phyloP scores from a whole-genome alignment of 148 eudicot species.

The Chenopodium quinoa region DNA sequence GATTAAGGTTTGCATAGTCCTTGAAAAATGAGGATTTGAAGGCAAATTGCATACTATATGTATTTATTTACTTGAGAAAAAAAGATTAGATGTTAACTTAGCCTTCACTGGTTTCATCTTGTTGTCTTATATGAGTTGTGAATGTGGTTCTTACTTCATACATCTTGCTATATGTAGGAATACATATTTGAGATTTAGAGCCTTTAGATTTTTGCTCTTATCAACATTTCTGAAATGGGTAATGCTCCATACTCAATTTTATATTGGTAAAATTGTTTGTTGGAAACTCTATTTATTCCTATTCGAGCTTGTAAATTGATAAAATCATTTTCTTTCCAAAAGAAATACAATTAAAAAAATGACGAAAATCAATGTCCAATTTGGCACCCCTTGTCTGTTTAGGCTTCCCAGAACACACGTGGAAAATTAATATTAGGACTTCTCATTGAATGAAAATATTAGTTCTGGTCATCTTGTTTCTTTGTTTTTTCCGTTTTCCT shows the following conservation, averaged over 20 bases:
- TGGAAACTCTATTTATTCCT: neutral
- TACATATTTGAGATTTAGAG: neutral
- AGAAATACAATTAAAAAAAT: no score
- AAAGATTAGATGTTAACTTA: neutral
- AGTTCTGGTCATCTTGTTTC: neutral
- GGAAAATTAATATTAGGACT: neutral
- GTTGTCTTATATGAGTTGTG: neutral
- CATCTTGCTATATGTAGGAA: neutral
- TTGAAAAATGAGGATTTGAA: neutral
- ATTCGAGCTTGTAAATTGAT: neutral
- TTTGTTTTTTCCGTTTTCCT: neutral
- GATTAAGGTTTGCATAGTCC: conserved; percentile 6
- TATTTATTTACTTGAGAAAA: neutral
- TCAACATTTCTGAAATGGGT: neutral
- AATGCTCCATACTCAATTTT: neutral
- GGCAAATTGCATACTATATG: neutral
- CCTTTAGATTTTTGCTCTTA: neutral
- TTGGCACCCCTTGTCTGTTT: neutral
- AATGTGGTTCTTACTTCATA: neutral
- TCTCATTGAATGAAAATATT: neutral
- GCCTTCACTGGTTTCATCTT: no score
- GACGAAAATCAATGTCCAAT: neutral
- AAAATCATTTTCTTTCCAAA: neutral
- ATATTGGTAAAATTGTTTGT: neutral
- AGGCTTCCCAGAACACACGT: neutral